These are phyloP conservation scores for Bruguiera gymnorhiza DNA, from an alignment of 345 rosid species.

Conservation along the genomic window DNA sequence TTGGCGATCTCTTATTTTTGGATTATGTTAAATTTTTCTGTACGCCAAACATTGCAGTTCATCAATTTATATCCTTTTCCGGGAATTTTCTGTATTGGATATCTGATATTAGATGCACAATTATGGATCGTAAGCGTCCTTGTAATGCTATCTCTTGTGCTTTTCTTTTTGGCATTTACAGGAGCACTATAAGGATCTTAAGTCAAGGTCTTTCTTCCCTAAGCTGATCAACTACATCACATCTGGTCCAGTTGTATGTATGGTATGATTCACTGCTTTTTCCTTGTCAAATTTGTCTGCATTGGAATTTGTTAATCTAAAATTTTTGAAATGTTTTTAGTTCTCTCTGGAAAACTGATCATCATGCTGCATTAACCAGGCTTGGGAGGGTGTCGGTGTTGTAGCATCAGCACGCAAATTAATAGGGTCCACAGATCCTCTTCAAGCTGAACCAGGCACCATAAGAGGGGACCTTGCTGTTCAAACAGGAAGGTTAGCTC, in stretches of 20 bases:
- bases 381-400: slow-evolving; percentile 96
- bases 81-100: background rate
- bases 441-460: slow-evolving; percentile 96
- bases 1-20: background rate
- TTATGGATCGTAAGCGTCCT: no score
- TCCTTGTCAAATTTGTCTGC: background rate
- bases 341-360: slow-evolving; percentile 8
- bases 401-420: slow-evolving; percentile 93
- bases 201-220: slow-evolving; percentile 79
- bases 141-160: background rate
- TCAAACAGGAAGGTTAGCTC: slow-evolving; percentile 89
- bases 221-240: slow-evolving; percentile 75
- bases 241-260: slow-evolving; percentile 93
- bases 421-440: slow-evolving; percentile 92
- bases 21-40: background rate
- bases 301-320: background rate
- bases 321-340: background rate
- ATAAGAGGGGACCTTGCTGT: slow-evolving; percentile 95
- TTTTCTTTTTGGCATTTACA: slow-evolving; percentile 17
- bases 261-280: slow-evolving; percentile 49
- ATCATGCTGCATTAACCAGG: slow-evolving; percentile 40
- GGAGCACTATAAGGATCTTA: slow-evolving; percentile 97
- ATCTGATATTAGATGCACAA: background rate
- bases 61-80: background rate
- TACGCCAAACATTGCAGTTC: no score